These are phyloP conservation scores for Metarhizium robertsii DNA, from an alignment of 2,329 filamentous ascomycete species.

Conservation along the genomic window DNA sequence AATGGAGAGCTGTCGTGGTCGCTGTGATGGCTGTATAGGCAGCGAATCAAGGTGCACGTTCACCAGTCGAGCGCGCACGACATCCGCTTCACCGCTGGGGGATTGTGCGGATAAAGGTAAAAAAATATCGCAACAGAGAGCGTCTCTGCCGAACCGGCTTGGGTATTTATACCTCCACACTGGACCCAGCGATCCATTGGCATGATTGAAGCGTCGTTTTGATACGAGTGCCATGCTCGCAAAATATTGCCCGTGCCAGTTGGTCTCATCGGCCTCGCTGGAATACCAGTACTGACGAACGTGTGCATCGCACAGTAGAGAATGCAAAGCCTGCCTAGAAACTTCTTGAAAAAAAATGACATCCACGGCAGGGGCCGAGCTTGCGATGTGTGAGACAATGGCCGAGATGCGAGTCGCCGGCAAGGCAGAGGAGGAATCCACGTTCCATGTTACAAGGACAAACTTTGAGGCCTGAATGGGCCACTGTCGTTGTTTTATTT, in stretches of 20 bases:
- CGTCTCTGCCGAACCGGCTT: slow-evolving; percentile 22
- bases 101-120: slow-evolving; percentile 1
- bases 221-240: slow-evolving; percentile 19
- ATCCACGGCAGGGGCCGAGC: slow-evolving; percentile 11
- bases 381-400: slow-evolving; percentile 16
- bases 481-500: background rate
- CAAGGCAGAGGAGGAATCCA: background rate
- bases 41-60: slow-evolving; percentile 32
- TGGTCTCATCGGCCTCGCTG: slow-evolving; percentile 18
- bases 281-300: slow-evolving; percentile 15
- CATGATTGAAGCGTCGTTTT: slow-evolving; percentile 14
- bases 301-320: slow-evolving; percentile 13
- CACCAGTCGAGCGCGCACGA: slow-evolving; percentile 18
- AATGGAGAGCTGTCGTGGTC: slow-evolving; percentile 21
- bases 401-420: slow-evolving; percentile 4
- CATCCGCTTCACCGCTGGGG: background rate
- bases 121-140: slow-evolving; percentile 25
- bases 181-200: slow-evolving; percentile 14
- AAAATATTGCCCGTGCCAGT: slow-evolving; percentile 15
- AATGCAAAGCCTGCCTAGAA: slow-evolving; percentile 12
- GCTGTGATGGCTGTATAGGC: slow-evolving; percentile 15
- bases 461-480: background rate
- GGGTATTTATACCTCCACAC: slow-evolving; percentile 22
- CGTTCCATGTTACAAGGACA: background rate
- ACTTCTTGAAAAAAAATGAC: slow-evolving; percentile 28